phyloP scores from a whole-genome alignment of 306 rosid genomes.

The Ceratonia siliqua region DNA sequence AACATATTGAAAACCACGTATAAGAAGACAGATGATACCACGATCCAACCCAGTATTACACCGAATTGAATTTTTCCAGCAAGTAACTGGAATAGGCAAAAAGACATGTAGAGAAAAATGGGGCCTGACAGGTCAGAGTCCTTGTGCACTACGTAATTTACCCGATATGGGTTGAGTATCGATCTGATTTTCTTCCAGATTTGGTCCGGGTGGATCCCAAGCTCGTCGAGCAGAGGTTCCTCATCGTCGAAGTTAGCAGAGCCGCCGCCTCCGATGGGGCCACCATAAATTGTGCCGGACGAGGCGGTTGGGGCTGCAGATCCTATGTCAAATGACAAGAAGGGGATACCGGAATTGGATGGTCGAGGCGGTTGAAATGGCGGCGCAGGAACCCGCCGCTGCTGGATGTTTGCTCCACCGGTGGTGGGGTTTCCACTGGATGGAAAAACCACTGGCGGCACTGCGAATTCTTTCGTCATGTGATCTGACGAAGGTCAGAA shows the following conservation, averaged over 20 bases:
- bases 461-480: constrained; percentile 66
- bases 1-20: constrained; percentile 93
- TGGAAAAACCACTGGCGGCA: constrained; percentile 91
- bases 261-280: constrained; percentile 50
- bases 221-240: constrained; percentile 94
- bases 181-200: constrained; percentile 90
- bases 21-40: constrained; percentile 82
- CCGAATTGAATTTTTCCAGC: constrained; percentile 97
- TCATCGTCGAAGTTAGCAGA: constrained; percentile 77
- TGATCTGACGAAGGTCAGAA: constrained; percentile 13
- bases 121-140: constrained; percentile 96
- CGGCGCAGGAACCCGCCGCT: constrained; percentile 73
- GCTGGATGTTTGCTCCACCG: constrained; percentile 52
- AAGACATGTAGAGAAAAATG: constrained; percentile 78
- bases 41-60: constrained; percentile 95
- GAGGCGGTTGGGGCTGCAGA: constrained; percentile 77
- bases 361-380: constrained; percentile 81
- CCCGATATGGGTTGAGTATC: constrained; percentile 77
- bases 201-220: constrained; percentile 95
- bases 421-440: constrained; percentile 63
- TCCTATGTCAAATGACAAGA: constrained; percentile 92
- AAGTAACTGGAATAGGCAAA: constrained; percentile 90
- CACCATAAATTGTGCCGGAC: constrained; percentile 56
- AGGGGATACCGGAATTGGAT: constrained; percentile 72
- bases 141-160: constrained; percentile 67